Evolutionary conservation across 768 basidiomycete species (phyloP), one percentile per base, ranked within the genome.

Genomic region (Boletus insuetus): DNA sequence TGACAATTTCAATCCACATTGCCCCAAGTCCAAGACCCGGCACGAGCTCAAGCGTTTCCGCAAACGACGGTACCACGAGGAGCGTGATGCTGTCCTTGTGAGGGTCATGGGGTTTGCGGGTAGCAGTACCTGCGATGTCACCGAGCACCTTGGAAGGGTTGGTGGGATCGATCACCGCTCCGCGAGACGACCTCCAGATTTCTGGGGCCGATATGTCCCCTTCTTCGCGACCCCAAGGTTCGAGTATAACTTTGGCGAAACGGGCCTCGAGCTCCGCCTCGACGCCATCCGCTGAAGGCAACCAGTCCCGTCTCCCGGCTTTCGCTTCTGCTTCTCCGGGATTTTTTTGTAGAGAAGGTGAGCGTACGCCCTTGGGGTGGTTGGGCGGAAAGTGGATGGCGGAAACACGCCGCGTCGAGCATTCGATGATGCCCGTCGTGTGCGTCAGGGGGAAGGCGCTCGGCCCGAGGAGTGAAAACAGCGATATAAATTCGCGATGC

Each of bases 1-100:
- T 77, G 29, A 71, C 82, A 13, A 89, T 74, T 70, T 91, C 87
- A 20, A 89, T 81, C 81, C 83, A 91, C 44, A 83, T 80, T 19
- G 81, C 86, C 4, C 78, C 79, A 14, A 90, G 59, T 1, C 84
- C 85, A 74, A 89, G 79, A 6, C 86, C 84, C 6, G 76, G 70
- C 6, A 58, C 67, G 0, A 65, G 62, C 3, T 65, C 61, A 37
- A 87, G 61, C 37, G 70, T 68, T 2, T 78, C 73, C 9, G 80
- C 65, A 0, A 76, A 60, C 8, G 69, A 69, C 7, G 79, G 77
- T 38, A 80, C 75, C 13, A 89, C 71, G 20, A 87, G 75, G 11
- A 89, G 73, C 16, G 75, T 78, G 64, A 91, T 86, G 35, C 74
- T 77, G 55, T 89, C 85, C 53, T 73, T 76, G 46, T 74, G 71